phyloP scores from a whole-genome alignment of 768 basidiomycete species.

The Dacryopinax primogenitus region DNA sequence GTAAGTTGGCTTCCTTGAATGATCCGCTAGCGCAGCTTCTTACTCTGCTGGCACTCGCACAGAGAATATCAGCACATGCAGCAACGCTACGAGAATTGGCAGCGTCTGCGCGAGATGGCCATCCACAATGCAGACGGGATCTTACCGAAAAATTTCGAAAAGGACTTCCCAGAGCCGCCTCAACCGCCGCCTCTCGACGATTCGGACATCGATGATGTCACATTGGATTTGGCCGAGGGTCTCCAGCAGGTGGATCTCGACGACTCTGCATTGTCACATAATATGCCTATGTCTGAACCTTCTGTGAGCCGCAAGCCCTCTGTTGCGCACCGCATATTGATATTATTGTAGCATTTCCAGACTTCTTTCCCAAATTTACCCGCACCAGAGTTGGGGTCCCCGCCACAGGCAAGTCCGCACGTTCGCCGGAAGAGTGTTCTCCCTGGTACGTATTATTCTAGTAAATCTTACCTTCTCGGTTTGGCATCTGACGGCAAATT shows the following conservation, averaged over 20 bases:
- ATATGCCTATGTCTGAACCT: slow-evolving; percentile 86
- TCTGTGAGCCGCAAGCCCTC: slow-evolving; percentile 29
- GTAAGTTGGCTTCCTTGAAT: slow-evolving; percentile 37
- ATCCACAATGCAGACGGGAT: slow-evolving; percentile 55
- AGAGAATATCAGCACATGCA: slow-evolving; percentile 85
- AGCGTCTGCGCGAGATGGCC: slow-evolving; percentile 66
- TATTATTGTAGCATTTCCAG: neutral
- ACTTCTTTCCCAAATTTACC: neutral
- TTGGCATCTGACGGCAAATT: slow-evolving; percentile 14
- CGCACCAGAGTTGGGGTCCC: slow-evolving; percentile 2
- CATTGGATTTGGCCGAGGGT: slow-evolving; percentile 64
- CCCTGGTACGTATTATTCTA: slow-evolving; percentile 46
- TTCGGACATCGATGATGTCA: slow-evolving; percentile 72
- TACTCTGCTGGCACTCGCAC: slow-evolving; percentile 1
- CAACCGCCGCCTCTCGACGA: slow-evolving; percentile 69
- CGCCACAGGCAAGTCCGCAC: slow-evolving; percentile 45
- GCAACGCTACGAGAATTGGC: slow-evolving; percentile 79
- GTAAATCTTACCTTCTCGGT: slow-evolving; percentile 16
- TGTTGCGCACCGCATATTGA: slow-evolving; percentile 10
- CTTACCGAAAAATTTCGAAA: slow-evolving; percentile 56
- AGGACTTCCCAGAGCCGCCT: slow-evolving; percentile 56
- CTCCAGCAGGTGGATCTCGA: slow-evolving; percentile 48
- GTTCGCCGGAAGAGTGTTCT: slow-evolving; percentile 89
- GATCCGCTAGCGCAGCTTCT: neutral
- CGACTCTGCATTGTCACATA: slow-evolving; percentile 61